Conservation (phyloP, 192 early-diverging fungal species). For the Gigaspora rosea region DNA sequence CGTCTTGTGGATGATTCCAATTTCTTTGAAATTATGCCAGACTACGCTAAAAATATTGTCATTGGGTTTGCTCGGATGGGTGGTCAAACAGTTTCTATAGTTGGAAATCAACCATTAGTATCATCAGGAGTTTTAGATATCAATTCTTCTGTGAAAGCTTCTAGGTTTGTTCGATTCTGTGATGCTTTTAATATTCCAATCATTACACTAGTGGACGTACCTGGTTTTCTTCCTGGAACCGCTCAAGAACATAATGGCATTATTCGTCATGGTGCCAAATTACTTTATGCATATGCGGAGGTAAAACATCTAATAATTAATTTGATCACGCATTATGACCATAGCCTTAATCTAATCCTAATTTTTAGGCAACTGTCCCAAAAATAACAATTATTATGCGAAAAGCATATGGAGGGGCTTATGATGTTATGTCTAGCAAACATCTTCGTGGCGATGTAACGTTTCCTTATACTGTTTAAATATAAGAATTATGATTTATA, state of each 20-base stretch:
- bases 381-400: constrained; percentile 94
- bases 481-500: background rate
- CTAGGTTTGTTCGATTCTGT: constrained; percentile 93
- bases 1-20: constrained; percentile 79
- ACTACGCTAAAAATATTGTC: constrained; percentile 92
- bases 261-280: constrained; percentile 94
- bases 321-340: background rate
- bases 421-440: constrained; percentile 97
- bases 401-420: constrained; percentile 97
- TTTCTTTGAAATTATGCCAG: constrained; percentile 91
- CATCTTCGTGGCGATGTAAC: constrained; percentile 84
- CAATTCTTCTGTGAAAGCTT: constrained; percentile 92
- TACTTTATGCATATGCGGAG: constrained; percentile 95
- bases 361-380: constrained; percentile 78
- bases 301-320: constrained; percentile 2
- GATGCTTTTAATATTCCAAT: constrained; percentile 96
- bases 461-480: background rate
- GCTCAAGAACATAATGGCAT: constrained; percentile 95
- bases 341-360: background rate
- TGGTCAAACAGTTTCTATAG: constrained; percentile 83
- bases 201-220: constrained; percentile 93
- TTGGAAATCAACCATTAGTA: constrained; percentile 95
- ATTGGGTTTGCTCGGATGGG: constrained; percentile 85
- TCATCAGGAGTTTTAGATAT: constrained; percentile 97
- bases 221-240: constrained; percentile 94